Evolutionary conservation across 2,329 filamentous ascomycete species (phyloP).

Genomic region (Xylariomycetidae sp.): DNA sequence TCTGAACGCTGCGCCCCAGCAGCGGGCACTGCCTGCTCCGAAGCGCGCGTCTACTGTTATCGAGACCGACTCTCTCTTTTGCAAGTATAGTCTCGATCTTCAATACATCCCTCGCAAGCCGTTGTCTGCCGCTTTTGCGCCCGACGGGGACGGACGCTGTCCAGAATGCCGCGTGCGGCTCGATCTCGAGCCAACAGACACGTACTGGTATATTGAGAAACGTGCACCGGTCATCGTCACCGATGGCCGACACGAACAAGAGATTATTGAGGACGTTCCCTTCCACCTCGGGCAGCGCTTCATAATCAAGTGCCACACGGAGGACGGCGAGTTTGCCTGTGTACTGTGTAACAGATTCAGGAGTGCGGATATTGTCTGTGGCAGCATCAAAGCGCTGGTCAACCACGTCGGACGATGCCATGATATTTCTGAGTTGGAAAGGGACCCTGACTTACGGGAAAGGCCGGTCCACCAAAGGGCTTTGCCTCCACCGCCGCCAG

Average conservation of each 20-base stretch:
- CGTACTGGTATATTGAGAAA: constrained; percentile 24
- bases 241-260: constrained; percentile 5
- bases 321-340: constrained; percentile 26
- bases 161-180: constrained; percentile 21
- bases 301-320: constrained; percentile 31
- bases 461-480: background rate
- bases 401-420: constrained; percentile 22
- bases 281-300: constrained; percentile 29
- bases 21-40: constrained; percentile 10
- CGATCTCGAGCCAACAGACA: constrained; percentile 18
- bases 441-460: constrained; percentile 10
- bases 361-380: constrained; percentile 23
- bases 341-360: constrained; percentile 24
- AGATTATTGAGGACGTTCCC: constrained; percentile 20
- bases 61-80: constrained; percentile 23
- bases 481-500: constrained; percentile 1
- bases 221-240: constrained; percentile 7
- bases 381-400: constrained; percentile 23
- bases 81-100: constrained; percentile 24
- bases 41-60: constrained; percentile 8
- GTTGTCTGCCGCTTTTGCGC: constrained; percentile 14
- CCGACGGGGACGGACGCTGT: constrained; percentile 18
- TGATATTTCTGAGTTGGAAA: constrained; percentile 9
- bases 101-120: constrained; percentile 21
- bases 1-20: constrained; percentile 6